These are phyloP conservation scores for Penicillium sclerotiorum DNA, from an alignment of 2,329 filamentous ascomycete genomes.

Conservation along the genomic window DNA sequence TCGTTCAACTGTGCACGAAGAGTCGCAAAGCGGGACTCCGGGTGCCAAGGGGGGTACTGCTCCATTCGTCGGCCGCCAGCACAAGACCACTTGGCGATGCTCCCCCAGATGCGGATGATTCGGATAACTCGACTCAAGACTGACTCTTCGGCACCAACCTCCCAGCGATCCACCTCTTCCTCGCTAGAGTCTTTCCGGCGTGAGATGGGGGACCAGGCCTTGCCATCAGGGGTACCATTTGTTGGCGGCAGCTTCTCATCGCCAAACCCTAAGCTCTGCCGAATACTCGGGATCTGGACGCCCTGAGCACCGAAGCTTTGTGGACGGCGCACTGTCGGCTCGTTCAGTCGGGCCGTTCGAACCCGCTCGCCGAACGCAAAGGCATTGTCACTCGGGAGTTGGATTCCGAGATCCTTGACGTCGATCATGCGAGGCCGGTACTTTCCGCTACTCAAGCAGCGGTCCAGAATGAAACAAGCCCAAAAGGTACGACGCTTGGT, in stretches of 20 bases:
- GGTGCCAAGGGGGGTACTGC: conserved; percentile 56
- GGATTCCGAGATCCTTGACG: conserved; percentile 54
- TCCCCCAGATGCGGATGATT: conserved; percentile 58
- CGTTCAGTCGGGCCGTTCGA: conserved; percentile 52
- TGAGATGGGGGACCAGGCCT: conserved; percentile 43
- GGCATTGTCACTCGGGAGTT: conserved; percentile 59
- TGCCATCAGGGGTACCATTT: conserved; percentile 37
- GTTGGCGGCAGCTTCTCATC: conserved; percentile 40
- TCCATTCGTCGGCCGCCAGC: conserved; percentile 56
- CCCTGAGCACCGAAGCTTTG: conserved; percentile 45
- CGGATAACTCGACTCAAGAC: conserved; percentile 59
- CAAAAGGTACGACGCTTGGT: conserved; percentile 59
- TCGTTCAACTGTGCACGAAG: conserved; percentile 51
- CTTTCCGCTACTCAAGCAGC: conserved; percentile 58
- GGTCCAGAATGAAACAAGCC: conserved; percentile 61
- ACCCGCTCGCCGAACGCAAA: conserved; percentile 60
- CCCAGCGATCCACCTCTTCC: conserved; percentile 54
- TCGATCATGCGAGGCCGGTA: conserved; percentile 57
- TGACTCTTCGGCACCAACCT: conserved; percentile 56
- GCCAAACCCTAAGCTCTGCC: conserved; percentile 41
- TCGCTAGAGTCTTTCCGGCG: conserved; percentile 43
- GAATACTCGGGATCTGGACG: conserved; percentile 46
- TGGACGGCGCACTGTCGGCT: conserved; percentile 43
- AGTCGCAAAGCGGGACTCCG: conserved; percentile 51
- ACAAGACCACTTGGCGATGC: conserved; percentile 59